A percentile compares a stretch with the other conserved stretches of the same genome.
These are phyloP conservation scores for Colletotrichum cereale DNA, from an alignment of 2,329 filamentous ascomycete genomes.

Conservation along the genomic window DNA sequence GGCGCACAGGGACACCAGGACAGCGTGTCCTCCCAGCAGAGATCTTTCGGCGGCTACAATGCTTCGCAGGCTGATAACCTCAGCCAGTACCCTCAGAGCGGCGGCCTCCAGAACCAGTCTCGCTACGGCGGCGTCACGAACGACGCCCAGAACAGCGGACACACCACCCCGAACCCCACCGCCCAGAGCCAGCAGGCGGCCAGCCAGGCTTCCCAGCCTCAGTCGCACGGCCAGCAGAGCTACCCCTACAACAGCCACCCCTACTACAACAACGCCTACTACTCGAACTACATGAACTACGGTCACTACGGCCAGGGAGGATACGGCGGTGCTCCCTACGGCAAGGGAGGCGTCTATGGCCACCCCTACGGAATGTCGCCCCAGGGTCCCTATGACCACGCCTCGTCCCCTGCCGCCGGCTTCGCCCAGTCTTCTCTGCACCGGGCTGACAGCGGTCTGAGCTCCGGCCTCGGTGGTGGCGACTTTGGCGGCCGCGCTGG, in stretches of 20 bases:
- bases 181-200: constrained; percentile 63
- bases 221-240: constrained; percentile 59
- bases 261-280: constrained; percentile 74
- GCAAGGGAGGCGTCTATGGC: constrained; percentile 67
- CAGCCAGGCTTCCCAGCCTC: constrained; percentile 58
- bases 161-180: constrained; percentile 89
- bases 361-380: constrained; percentile 69
- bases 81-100: constrained; percentile 81
- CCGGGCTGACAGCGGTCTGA: constrained; percentile 63
- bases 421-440: constrained; percentile 67
- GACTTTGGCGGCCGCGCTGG: constrained; percentile 67
- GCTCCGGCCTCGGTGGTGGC: constrained; percentile 63
- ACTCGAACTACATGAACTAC: constrained; percentile 69
- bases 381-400: constrained; percentile 69
- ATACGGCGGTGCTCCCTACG: constrained; percentile 63
- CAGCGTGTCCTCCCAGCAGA: constrained; percentile 75
- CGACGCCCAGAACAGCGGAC: constrained; percentile 86
- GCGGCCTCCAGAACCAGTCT: constrained; percentile 67
- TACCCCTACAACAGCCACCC: constrained; percentile 68
- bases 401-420: constrained; percentile 63
- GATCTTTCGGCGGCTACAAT: constrained; percentile 82
- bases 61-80: constrained; percentile 71
- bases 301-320: constrained; percentile 67
- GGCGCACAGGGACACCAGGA: constrained; percentile 79
- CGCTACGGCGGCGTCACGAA: constrained; percentile 69